phyloP scores from a whole-genome alignment of 1,139 yeast genomes.

The Candida tunisiensis region DNA sequence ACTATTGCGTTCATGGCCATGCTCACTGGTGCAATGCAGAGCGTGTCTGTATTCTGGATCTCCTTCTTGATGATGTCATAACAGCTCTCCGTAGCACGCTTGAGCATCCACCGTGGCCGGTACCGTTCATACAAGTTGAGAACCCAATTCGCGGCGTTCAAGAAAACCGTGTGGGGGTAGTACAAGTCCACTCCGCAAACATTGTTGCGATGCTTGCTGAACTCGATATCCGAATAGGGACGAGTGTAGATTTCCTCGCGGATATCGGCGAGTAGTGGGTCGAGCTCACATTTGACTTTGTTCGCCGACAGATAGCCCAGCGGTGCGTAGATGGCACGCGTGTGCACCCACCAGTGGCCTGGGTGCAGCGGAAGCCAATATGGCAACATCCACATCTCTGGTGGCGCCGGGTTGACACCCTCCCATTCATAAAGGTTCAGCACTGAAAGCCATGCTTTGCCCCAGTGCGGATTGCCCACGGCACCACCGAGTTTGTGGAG shows the following conservation, averaged over 20 bases:
- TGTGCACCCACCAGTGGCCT: slow-evolving; percentile 98
- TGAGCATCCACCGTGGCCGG: slow-evolving; percentile 60
- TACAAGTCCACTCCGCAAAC: slow-evolving; percentile 89
- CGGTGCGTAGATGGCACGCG: slow-evolving; percentile 81
- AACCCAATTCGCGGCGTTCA: slow-evolving; percentile 45
- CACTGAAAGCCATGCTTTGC: slow-evolving; percentile 76
- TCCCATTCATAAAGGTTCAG: slow-evolving; percentile 82
- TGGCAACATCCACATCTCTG: slow-evolving; percentile 86
- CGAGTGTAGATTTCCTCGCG: slow-evolving; percentile 61
- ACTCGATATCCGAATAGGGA: slow-evolving; percentile 54
- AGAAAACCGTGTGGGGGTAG: slow-evolving; percentile 67
- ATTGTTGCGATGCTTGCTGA: slow-evolving; percentile 52
- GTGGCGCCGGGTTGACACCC: slow-evolving; percentile 97
- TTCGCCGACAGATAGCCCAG: slow-evolving; percentile 64
- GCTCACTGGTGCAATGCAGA: slow-evolving; percentile 90
- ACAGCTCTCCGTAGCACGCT: slow-evolving; percentile 33
- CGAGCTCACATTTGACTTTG: slow-evolving; percentile 37
- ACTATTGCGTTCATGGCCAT: slow-evolving; percentile 74
- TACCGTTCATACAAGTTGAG: slow-evolving; percentile 51
- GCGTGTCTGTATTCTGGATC: slow-evolving; percentile 55
- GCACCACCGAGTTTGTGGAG: slow-evolving; percentile 77
- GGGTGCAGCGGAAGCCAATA: slow-evolving; percentile 76
- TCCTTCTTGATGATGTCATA: slow-evolving; percentile 61
- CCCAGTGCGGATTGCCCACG: slow-evolving; percentile 89
- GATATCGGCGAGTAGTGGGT: slow-evolving; percentile 44